These are phyloP conservation scores for Lepidium didymum DNA, from an alignment of 345 rosid genomes.

Conservation along the genomic window DNA sequence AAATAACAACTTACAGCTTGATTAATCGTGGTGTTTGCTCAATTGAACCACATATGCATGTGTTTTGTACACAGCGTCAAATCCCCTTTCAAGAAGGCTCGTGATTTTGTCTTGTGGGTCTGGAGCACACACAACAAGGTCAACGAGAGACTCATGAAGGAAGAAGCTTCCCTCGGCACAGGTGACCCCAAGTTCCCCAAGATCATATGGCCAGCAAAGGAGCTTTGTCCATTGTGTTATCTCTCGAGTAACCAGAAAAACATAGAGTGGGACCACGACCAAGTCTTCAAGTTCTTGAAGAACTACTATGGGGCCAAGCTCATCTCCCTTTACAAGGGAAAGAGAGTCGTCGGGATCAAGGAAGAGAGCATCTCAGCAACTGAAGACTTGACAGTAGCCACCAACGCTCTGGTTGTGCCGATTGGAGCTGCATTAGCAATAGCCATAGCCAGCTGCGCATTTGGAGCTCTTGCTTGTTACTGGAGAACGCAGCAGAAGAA, in stretches of 20 bases:
- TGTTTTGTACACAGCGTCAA: constrained; percentile 47
- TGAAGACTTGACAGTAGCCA: constrained; percentile 56
- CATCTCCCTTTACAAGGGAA: constrained; percentile 57
- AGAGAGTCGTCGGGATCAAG: constrained; percentile 32
- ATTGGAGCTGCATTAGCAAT: constrained; percentile 98
- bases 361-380: constrained; percentile 30
- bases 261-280: constrained; percentile 59
- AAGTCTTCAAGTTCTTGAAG: constrained; percentile 62
- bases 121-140: constrained; percentile 91
- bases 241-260: constrained; percentile 28
- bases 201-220: constrained; percentile 84
- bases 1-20: not conserved
- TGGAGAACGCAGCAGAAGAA: constrained; percentile 98
- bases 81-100: constrained; percentile 59
- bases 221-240: constrained; percentile 73
- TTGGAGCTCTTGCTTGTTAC: constrained; percentile 96
- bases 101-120: constrained; percentile 81
- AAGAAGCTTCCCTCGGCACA: constrained; percentile 69
- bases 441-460: constrained; percentile 94
- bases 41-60: not conserved
- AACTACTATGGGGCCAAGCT: constrained; percentile 66
- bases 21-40: not conserved
- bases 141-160: constrained; percentile 70
- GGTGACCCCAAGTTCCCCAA: constrained; percentile 94
- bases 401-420: constrained; percentile 79